A percentile compares a stretch with the other conserved stretches of the same genome.
Evolutionary conservation across 2,329 filamentous ascomycete genomes (phyloP).

Genomic region (Xylaria arbuscula): DNA sequence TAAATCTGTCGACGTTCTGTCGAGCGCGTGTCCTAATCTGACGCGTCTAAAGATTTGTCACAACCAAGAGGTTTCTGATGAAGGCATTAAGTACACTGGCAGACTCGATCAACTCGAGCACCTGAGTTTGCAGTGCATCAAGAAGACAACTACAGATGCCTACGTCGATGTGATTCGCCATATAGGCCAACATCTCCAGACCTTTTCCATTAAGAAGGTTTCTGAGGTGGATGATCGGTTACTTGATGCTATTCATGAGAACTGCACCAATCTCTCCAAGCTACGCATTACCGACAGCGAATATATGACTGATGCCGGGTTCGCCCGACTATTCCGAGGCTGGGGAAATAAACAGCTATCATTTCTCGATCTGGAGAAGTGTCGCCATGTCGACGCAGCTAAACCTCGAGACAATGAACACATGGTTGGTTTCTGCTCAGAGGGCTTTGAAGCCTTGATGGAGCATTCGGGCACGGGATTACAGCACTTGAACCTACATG

Average conservation of each 20-base stretch:
- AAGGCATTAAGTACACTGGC: conserved; percentile 73
- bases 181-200: conserved; percentile 75
- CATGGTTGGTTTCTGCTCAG: conserved; percentile 77
- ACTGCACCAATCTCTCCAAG: conserved; percentile 76
- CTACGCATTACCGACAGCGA: conserved; percentile 85
- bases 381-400: conserved; percentile 78
- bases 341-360: conserved; percentile 80
- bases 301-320: conserved; percentile 78
- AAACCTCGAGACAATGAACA: conserved; percentile 73
- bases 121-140: conserved; percentile 76
- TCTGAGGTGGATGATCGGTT: conserved; percentile 74
- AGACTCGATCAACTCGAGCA: conserved; percentile 74
- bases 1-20: conserved; percentile 71
- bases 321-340: conserved; percentile 75
- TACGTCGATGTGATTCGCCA: conserved; percentile 70
- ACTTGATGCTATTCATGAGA: conserved; percentile 75
- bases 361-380: conserved; percentile 80
- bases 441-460: conserved; percentile 85
- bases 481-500: conserved; percentile 78
- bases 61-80: conserved; percentile 77
- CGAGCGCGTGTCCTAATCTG: conserved; percentile 73
- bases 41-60: conserved; percentile 81
- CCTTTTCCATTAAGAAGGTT: conserved; percentile 80
- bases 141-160: conserved; percentile 65
- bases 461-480: conserved; percentile 78